phyloP scores from a whole-genome alignment of 1,284 basidiomycete genomes.

The Vanrija sp. region DNA sequence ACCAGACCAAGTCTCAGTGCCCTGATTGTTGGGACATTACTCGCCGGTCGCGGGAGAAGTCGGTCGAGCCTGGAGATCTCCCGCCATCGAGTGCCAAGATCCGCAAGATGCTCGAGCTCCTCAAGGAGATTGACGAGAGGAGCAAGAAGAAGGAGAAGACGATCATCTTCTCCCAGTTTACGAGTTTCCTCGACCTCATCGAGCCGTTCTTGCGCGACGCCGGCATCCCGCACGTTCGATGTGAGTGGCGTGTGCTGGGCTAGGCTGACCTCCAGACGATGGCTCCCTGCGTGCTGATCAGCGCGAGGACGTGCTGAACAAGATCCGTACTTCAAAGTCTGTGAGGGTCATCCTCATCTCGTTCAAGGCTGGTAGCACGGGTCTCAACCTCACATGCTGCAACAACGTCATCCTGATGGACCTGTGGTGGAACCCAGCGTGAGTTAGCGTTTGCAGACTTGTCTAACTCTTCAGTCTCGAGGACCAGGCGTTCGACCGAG shows the following conservation, averaged over 20 bases:
- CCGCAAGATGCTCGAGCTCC: slow-evolving; percentile 69
- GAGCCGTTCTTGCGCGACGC: slow-evolving; percentile 70
- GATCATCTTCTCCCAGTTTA: slow-evolving; percentile 71
- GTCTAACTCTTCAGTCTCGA: slow-evolving; percentile 53
- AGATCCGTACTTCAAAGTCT: slow-evolving; percentile 61
- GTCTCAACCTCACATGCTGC: slow-evolving; percentile 89
- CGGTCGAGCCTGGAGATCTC: slow-evolving; percentile 30
- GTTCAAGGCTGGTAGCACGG: slow-evolving; percentile 92
- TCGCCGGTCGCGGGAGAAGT: slow-evolving; percentile 3
- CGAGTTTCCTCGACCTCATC: slow-evolving; percentile 80
- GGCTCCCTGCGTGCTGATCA: slow-evolving; percentile 74
- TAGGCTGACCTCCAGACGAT: slow-evolving; percentile 59
- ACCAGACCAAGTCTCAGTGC: slow-evolving; percentile 53
- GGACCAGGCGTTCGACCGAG: slow-evolving; percentile 88
- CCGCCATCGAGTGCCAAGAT: slow-evolving; percentile 82
- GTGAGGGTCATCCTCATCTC: slow-evolving; percentile 83
- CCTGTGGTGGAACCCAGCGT: slow-evolving; percentile 89
- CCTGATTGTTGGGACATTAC: slow-evolving; percentile 52
- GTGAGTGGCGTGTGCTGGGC: slow-evolving; percentile 55
- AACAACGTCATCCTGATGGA: slow-evolving; percentile 91
- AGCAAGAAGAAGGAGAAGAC: slow-evolving; percentile 71
- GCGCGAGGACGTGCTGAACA: slow-evolving; percentile 68
- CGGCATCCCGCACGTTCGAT: slow-evolving; percentile 71
- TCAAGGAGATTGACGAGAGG: slow-evolving; percentile 64
- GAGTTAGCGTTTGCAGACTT: slow-evolving; percentile 4